Percentiles rank a stretch among this genome's conserved stretches.
Evolutionary conservation across 768 basidiomycete genomes (phyloP).

Genomic region (Gloeopeniophorella convolvens): DNA sequence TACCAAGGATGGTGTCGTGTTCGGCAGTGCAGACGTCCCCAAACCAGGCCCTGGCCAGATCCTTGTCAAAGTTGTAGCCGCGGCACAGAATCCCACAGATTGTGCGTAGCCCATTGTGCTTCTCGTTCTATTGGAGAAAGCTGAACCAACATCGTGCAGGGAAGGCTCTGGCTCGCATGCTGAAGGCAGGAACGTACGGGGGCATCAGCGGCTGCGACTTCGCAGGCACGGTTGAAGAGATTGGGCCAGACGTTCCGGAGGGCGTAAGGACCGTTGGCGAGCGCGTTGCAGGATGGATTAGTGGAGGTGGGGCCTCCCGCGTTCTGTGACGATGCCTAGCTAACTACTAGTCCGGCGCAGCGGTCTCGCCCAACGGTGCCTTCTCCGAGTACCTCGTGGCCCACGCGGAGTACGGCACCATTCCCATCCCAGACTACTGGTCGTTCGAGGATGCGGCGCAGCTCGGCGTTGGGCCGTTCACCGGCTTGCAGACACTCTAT

Average conservation of each 20-base stretch:
- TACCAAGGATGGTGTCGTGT: not conserved
- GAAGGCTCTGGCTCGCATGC: not conserved
- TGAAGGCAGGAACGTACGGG: slow-evolving; percentile 1
- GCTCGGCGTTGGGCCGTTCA: slow-evolving; percentile 14
- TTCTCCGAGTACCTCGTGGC: slow-evolving; percentile 14
- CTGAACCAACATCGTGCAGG: not conserved
- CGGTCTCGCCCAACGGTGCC: slow-evolving; percentile 2
- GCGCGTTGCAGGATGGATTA: slow-evolving; percentile 11
- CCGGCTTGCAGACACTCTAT: slow-evolving; percentile 16
- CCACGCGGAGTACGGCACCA: slow-evolving; percentile 1
- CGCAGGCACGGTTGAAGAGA: slow-evolving; percentile 15
- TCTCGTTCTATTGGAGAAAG: not conserved
- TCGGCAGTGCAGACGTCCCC: slow-evolving; percentile 5
- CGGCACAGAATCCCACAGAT: slow-evolving; percentile 12
- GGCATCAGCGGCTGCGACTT: slow-evolving; percentile 16
- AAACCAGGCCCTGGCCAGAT: slow-evolving; percentile 6
- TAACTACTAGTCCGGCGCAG: not conserved
- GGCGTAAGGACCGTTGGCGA: slow-evolving; percentile 17
- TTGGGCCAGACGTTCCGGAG: slow-evolving; percentile 14
- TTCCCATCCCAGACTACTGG: slow-evolving; percentile 12
- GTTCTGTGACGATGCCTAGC: too few species aligned
- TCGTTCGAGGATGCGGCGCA: slow-evolving; percentile 19
- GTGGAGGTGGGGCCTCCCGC: not conserved
- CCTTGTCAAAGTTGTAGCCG: slow-evolving; percentile 10
- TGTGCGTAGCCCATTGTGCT: slow-evolving; percentile 1